Base-by-base conservation (phyloP, 805 yeast genomes). In the Nakazawaea molendinolei region DNA sequence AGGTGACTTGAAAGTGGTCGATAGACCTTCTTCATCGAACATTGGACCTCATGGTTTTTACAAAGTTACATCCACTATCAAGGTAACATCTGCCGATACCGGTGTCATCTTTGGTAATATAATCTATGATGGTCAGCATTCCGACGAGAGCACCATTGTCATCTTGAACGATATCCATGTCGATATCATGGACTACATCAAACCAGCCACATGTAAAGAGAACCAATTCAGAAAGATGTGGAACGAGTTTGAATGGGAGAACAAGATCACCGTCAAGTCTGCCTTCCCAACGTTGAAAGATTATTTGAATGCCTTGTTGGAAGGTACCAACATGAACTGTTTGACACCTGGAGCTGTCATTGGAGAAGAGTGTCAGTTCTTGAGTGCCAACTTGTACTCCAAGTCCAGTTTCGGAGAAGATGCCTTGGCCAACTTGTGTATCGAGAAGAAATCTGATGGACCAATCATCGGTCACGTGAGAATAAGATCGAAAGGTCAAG, bases 191-290 rank as follows among this genome's bases (percentile, higher is more conserved):
- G 97, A 92, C 60, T 92, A 92, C 64, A 87, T 92, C 59, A 86
- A 86, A 57, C 97, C 98, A 15, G 92, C 95, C n/a, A 71, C 74
- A 17, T 85, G 95, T 58, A 66, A 87, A 12, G 97, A 90, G 61
- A 76, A 79, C 30, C 82, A 76, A 48, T 92, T 92, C 83, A 83
- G 98, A 54, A 74, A 79, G 51, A 90, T 89, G 97, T 92, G 99
- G 99, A 86, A 87, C 57, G 97, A 89, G 58, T 92, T 94, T 56
- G 99, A 92, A 64, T 92, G 98, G 98, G 98, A 92, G 62, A 92
- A 92, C 67, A 92, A 92, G 67, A 89, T 92, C 49, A 84, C 89
- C 42, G 84, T 92, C 55, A 79, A 81, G 47, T 76, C 94, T 2
- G 71, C 68, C 36, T 66, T 79, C 44, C 58, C 71, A 22, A 63